Base-by-base conservation (phyloP, 306 rosid species). In the Mimosa bimucronata region DNA sequence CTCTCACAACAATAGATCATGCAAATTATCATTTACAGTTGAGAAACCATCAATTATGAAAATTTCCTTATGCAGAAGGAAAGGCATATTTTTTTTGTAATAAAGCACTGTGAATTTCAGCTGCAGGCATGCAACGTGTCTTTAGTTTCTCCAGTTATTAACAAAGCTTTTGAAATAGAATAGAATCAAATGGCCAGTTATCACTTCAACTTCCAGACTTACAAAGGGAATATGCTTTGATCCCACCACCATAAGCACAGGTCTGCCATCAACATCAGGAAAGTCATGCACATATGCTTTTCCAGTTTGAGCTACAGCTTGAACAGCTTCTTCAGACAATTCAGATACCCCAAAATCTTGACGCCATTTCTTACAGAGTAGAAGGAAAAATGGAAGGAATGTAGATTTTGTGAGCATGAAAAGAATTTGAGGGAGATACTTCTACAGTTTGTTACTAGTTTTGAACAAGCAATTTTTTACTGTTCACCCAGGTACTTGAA, bases 311-410 rank as follows among this genome's bases (percentile, higher is more conserved):
- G 96, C 93, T 37, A 87, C 83, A 41, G 66, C 74, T 85, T 81
- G 84, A 79, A 95, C 90, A 9, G 85, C 72, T 76, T 90, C 93
- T 83, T 91, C 93, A 28, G 97, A 80, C 88, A 93, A 73, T 71
- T 89, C 86, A 64, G 91, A 85, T 78, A 93, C 97, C 75, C 92
- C 85, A 78, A 93, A 93, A 77, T 91, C 97, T 84, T 71, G 92
- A 87, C 94, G 98, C 99, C 99, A 95, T 88, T 88, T 93, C 99
- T 95, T 75, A 77, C 68, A 68, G 75, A 69, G 84, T 74, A 85
- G 80, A 86, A 85, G 82, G 82, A 86, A 86, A 81, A 55, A 45
- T 42, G 58, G 44, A 72, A 77, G 66, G 52, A 57, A 30, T 70
- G 37, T 23, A 28, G 85, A 65, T 48, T 15, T 72, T 67, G 30